Base-by-base conservation (phyloP, 164 flowering plant genomes). In the Chimonanthus praecox region DNA sequence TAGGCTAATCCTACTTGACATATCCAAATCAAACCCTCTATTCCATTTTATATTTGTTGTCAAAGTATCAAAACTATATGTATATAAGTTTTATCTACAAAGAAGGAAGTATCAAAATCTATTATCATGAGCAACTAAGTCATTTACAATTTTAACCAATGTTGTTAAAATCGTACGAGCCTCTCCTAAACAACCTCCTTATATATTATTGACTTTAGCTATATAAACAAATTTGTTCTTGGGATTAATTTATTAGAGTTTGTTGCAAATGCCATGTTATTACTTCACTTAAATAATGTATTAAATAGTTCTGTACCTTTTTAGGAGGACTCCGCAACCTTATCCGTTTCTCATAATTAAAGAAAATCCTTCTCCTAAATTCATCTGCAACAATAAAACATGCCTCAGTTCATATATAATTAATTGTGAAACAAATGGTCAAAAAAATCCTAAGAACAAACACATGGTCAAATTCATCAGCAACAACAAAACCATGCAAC, bases 261-360 rank as follows among this genome's bases (percentile, higher is more conserved):
- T 13, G 15, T 9, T 54, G 15, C 60, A 54, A 16, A 54, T 54
- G 60, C 3, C 5, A 13, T 10, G n/a, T 7, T 3, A 54, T 54
- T 54, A 7, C 15, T 54, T 54, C 60, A 3, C 11, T 54, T 3
- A 10, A 5, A 54, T 10, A 65, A 66, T 62, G 65, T 18, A n/a
- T 18, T 11, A 62, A 20, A 20, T n/a, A 4, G 68, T 4, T 73
- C 43, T 63, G 21, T 83, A 92, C 99, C 98, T 96, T 96, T n/a
- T 94, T 98, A 3, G 99, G 99, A 64, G 97, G 92, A 77, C 98
- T 92, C 54, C 80, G 84, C 84, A 87, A 44, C 80, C 99, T 80
- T 4, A 96, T 82, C 48, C 99, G 89, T 73, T 92, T 94, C 83
- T 96, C 99, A 74, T 96, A 96, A 76, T 94, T 94, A 75, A 94